Evolutionary conservation across 2,329 filamentous ascomycete genomes (phyloP), one percentile per base, ranked within the genome.

Genomic region (Sarocladium oryzae): DNA sequence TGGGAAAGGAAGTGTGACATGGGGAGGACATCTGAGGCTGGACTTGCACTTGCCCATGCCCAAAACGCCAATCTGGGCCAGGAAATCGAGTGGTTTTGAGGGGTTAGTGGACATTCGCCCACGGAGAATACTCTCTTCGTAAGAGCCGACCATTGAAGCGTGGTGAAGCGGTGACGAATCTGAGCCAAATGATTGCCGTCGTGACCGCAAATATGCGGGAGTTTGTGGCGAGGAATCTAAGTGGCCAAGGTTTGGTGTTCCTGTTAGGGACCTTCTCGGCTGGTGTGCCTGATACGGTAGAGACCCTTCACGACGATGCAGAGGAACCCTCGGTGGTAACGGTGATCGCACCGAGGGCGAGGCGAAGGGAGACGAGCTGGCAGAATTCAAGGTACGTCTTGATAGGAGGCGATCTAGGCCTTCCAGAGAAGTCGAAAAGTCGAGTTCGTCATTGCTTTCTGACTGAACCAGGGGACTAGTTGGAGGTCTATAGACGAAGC

Each of bases 101-200:
- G 93, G 92, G 2, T 85, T 93, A 1, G 91, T 96, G 24, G 93
- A 97, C 93, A 99, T 99, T 55, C 93, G 83, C 35, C 93, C 93
- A 43, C 89, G 84, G 2, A 99, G 73, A 54, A 99, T 96, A 24
- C 90, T 96, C 69, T 99, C 93, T 68, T 99, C 93, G 59, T 96
- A 99, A 2, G 92, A 96, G 2, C 93, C 93, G 2, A 97, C 92
- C 87, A 99, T 95, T 3, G 91, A 91, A 8, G 92, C 91, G 67
- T 95, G 89, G 52, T 92, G 88, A 24, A 93, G 72, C 3, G 89
- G 85, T 2, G 89, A 89, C 2, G 76, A 71, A 41, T 96, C 91
- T 0, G 85, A 83, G 15, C 81, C 78, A 41, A 88, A 73, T 0
- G 91, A 96, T 0, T 85, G 84, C 8, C 80, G 73, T 38, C 89